Percentiles rank a stretch among this genome's conserved stretches.
phyloP scores from a whole-genome alignment of 441 rosid genomes.

The Pelargonium cotyledonis region DNA sequence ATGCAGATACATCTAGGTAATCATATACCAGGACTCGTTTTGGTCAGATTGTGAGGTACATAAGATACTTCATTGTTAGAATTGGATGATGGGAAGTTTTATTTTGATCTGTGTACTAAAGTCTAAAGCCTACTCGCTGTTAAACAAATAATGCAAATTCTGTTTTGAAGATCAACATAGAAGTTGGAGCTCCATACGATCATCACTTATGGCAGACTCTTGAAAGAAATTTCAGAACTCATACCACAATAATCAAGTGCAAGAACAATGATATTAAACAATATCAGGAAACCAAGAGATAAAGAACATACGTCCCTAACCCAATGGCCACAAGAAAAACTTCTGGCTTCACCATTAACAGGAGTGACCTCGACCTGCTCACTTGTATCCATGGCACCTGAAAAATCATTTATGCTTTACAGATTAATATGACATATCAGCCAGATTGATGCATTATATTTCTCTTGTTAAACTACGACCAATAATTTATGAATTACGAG shows the following conservation, averaged over 20 bases:
- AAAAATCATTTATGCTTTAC: slow-evolving; percentile 21
- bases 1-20: background rate
- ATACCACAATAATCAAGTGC: background rate
- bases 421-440: slow-evolving; percentile 6
- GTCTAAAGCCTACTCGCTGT: background rate
- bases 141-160: background rate
- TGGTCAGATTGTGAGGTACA: background rate
- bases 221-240: background rate
- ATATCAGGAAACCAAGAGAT: slow-evolving; percentile 12
- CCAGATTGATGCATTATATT: background rate
- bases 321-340: slow-evolving; percentile 72
- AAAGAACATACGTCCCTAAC: slow-evolving; percentile 63
- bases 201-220: background rate
- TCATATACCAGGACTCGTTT: background rate
- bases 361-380: slow-evolving; percentile 80
- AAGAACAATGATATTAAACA: background rate
- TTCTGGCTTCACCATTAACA: slow-evolving; percentile 66
- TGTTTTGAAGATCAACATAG: background rate
- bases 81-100: background rate
- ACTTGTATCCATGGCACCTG: slow-evolving; percentile 98
- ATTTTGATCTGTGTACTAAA: background rate
- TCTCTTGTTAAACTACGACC: background rate
- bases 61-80: background rate
- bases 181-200: background rate
- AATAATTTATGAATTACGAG: background rate